Conservation (phyloP, 2,329 filamentous ascomycete genomes). For the Colletotrichum abscissum region DNA sequence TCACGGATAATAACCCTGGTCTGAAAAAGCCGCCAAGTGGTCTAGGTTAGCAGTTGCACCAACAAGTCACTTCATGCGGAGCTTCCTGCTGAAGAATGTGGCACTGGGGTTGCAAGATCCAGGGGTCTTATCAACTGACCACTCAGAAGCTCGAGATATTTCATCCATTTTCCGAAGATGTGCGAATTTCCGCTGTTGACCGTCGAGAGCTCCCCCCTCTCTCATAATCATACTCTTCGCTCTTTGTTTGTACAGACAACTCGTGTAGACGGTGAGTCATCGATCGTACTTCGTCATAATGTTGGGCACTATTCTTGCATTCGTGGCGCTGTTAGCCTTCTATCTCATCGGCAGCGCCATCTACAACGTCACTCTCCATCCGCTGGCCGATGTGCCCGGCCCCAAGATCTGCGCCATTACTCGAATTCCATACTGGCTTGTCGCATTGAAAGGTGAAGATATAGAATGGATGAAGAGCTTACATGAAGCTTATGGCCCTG, state of each 20-base stretch:
- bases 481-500: slow-evolving; percentile 38
- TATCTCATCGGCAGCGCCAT: slow-evolving; percentile 33
- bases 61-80: background rate
- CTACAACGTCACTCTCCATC: slow-evolving; percentile 40
- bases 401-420: slow-evolving; percentile 36
- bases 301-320: background rate
- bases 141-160: slow-evolving; percentile 8
- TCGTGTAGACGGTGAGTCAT: background rate
- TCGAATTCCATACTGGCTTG: slow-evolving; percentile 41
- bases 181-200: background rate
- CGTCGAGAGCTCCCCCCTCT: background rate
- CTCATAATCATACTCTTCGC: background rate
- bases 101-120: background rate
- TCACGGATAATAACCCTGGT: too few species aligned
- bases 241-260: background rate
- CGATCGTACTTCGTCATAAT: background rate
- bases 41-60: too few species aligned
- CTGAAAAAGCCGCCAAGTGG: too few species aligned
- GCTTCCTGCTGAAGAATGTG: background rate
- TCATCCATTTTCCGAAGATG: background rate
- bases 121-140: background rate
- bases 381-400: slow-evolving; percentile 39
- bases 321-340: slow-evolving; percentile 1
- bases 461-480: slow-evolving; percentile 38
- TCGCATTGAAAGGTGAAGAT: slow-evolving; percentile 35